Base-by-base conservation (phyloP, 2,329 filamentous ascomycete species). In the Microcera coccophila region DNA sequence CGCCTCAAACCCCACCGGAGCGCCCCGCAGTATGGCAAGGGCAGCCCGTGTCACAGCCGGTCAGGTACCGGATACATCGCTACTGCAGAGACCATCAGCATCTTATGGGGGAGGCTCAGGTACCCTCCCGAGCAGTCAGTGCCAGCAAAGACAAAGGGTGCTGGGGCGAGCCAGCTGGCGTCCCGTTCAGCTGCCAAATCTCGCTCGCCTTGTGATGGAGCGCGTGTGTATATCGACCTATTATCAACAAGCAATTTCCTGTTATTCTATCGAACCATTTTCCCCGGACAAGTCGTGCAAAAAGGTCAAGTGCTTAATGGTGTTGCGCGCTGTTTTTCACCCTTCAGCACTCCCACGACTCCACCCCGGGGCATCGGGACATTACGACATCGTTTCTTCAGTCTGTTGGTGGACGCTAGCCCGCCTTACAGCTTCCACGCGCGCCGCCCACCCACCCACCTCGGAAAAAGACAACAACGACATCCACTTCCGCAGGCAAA, bases 141-240 rank as follows among this genome's bases (percentile, higher is more conserved):
- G 8, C 15, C 29, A 32, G 15, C 29, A 32, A 17, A n/a, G 29
- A 32, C 29, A 32, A 32, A 32, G 29, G 29, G 8, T 12, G 7
- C 33, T 20, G 33, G 18, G n/a, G 9, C 16, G 16, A 18, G 16
- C 18, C 16, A 20, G 10, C 15, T 9, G 20, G 33, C 33, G 16
- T 14, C 29, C 29, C 11, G 29, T 32, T 8, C 8, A n/a, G 12
- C 15, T 14, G 12, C 29, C 29, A 32, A 47, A 44, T 44, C 29
- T 51, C 50, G 39, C 41, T 43, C 50, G 44, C 47, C 50, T 49
- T 37, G 26, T 44, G 31, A 20, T 4, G 29, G 9, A 31, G 32
- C 39, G 35, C 36, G 28, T 17, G 14, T 22, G 36, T 11, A 26
- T 12, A 41, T 43, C 22, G 45, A 31, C 42, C 12, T 38, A 39